Evolutionary conservation across 768 basidiomycete genomes (phyloP).

Genomic region (Lactarius hatsudake): DNA sequence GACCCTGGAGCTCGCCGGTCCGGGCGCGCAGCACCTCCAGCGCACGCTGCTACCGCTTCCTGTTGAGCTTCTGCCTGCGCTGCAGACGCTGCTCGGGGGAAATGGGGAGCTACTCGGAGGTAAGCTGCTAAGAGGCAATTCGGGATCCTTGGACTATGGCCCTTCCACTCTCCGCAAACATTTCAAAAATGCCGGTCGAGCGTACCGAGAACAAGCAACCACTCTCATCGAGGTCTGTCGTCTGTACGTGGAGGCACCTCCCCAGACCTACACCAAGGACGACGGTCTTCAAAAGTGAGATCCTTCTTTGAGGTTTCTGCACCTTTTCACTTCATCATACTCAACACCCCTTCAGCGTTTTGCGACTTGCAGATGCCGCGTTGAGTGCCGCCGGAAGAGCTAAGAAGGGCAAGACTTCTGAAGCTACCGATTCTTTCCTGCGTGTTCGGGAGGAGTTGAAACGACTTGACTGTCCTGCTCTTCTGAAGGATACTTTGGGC

Average conservation of each 20-base stretch:
- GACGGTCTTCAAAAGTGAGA: background rate
- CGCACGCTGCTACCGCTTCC: background rate
- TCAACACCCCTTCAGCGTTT: background rate
- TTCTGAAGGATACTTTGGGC: background rate
- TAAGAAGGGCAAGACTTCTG: background rate
- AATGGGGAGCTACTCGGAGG: background rate
- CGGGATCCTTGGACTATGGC: background rate
- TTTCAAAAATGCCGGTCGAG: background rate
- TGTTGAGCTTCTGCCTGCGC: background rate
- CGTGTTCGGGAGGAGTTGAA: background rate
- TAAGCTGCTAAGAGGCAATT: too few relatives aligned
- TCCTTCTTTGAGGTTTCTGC: background rate
- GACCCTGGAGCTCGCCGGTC: background rate
- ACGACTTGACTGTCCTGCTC: background rate
- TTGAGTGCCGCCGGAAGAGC: background rate
- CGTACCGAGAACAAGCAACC: background rate
- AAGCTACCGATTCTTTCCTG: background rate
- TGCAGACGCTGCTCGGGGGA: background rate
- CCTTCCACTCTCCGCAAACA: background rate
- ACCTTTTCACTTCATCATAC: too few relatives aligned
- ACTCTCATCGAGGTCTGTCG: conserved; percentile 4
- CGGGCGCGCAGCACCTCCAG: background rate
- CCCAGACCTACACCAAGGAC: background rate
- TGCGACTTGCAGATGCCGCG: conserved; percentile 2
- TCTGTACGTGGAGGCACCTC: background rate